These are phyloP conservation scores for Zea luxurians DNA, from an alignment of 176 grass and related monocot genomes.

Conservation along the genomic window DNA sequence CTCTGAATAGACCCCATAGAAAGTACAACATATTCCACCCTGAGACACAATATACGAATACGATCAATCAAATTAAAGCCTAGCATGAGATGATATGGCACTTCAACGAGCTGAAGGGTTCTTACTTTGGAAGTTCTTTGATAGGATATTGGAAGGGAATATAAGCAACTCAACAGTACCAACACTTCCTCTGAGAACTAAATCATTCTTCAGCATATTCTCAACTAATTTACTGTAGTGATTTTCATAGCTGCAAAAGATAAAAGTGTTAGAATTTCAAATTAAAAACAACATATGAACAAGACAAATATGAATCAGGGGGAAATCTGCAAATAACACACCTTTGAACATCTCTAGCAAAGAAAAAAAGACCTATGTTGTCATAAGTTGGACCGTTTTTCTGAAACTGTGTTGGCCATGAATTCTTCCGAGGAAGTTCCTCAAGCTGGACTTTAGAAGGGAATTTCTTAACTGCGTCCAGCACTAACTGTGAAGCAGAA, in stretches of 20 bases:
- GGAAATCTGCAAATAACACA: conserved; percentile 34
- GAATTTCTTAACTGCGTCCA: conserved; percentile 68
- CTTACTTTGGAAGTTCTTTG: conserved; percentile 83
- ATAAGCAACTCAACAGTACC: conserved; percentile 79
- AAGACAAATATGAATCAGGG: conserved; percentile 10
- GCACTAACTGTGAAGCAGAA: conserved; percentile 61
- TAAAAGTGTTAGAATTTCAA: conserved; percentile 1
- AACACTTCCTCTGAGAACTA: conserved; percentile 73
- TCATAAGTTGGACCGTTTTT: conserved; percentile 65
- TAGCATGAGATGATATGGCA: conserved; percentile 37
- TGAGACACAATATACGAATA: conserved; percentile 44
- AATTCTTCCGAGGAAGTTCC: conserved; percentile 75
- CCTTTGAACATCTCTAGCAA: conserved; percentile 87
- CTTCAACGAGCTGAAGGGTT: conserved; percentile 30
- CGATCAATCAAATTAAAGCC: conserved; percentile 7
- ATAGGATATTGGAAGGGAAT: conserved; percentile 83
- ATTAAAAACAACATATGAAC: conserved; percentile 8
- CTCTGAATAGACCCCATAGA: conserved; percentile 90
- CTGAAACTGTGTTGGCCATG: conserved; percentile 78
- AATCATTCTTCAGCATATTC: conserved; percentile 80
- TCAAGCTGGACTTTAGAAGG: conserved; percentile 74
- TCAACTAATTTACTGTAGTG: conserved; percentile 86
- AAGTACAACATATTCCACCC: conserved; percentile 97
- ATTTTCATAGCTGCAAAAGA: conserved; percentile 75
- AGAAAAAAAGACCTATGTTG: conserved; percentile 89